Percentiles rank a stretch among this genome's conserved stretches.
Conservation (phyloP, 495 filamentous ascomycete genomes). For the Lophium mytilinum region DNA sequence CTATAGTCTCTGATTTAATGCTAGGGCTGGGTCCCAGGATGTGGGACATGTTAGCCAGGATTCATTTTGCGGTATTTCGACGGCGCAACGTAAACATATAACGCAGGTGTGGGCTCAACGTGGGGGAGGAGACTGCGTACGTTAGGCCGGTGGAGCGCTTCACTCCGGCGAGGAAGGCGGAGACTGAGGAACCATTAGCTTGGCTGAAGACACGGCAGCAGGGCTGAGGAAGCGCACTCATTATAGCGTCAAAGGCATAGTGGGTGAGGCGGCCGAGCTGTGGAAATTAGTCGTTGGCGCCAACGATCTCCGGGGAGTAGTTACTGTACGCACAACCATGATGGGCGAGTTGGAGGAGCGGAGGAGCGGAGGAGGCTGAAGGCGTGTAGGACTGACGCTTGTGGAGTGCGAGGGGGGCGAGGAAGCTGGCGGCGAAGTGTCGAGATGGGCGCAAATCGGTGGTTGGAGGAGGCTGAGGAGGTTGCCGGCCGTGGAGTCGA, state of each 20-base stretch:
- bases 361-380: not conserved
- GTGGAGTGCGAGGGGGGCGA: not conserved
- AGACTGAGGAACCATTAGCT: slow-evolving; percentile 49
- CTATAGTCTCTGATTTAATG: slow-evolving; percentile 76
- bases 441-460: not conserved
- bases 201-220: not conserved
- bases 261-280: slow-evolving; percentile 90
- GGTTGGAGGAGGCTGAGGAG: not conserved
- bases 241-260: slow-evolving; percentile 93
- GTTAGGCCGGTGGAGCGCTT: slow-evolving; percentile 93
- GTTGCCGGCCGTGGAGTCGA: no score
- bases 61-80: not conserved
- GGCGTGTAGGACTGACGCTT: not conserved
- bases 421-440: slow-evolving; percentile 1
- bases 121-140: slow-evolving; percentile 51
- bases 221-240: slow-evolving; percentile 50
- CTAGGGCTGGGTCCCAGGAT: slow-evolving; percentile 57
- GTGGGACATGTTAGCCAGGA: slow-evolving; percentile 34
- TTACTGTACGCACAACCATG: slow-evolving; percentile 30
- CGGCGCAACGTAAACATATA: no score
- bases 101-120: not conserved
- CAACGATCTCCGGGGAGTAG: not conserved
- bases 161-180: slow-evolving; percentile 90
- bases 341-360: not conserved
- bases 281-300: slow-evolving; percentile 8